These are phyloP conservation scores for Cyberlindnera veronae DNA, from an alignment of 805 yeast species.

Conservation along the genomic window DNA sequence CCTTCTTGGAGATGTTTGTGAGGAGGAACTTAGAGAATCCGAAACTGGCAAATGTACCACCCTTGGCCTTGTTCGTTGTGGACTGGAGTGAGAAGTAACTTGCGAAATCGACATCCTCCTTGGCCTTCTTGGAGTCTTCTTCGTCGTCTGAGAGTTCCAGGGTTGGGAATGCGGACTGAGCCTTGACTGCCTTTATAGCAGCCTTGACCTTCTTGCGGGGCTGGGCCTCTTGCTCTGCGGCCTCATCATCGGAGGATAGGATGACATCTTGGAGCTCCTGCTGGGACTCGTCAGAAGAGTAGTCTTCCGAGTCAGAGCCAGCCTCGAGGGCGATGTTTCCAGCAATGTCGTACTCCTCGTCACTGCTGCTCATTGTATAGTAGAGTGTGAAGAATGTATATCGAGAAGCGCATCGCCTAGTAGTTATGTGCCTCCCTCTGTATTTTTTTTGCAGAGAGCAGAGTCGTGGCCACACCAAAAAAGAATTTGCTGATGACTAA, in stretches of 20 bases:
- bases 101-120: constrained; percentile 45
- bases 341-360: constrained; percentile 59
- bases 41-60: constrained; percentile 85
- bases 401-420: neutral
- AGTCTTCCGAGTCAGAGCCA: constrained; percentile 36
- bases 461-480: neutral
- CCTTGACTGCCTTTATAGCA: constrained; percentile 8
- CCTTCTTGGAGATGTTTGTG: constrained; percentile 72
- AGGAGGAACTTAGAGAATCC: constrained; percentile 76
- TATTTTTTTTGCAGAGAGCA: neutral
- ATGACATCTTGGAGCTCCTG: constrained; percentile 52
- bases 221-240: constrained; percentile 30
- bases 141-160: constrained; percentile 54
- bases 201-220: constrained; percentile 28
- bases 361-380: constrained; percentile 7
- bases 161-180: constrained; percentile 40
- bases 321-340: constrained; percentile 50
- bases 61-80: constrained; percentile 55
- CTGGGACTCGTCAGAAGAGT: constrained; percentile 29
- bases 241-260: constrained; percentile 47
- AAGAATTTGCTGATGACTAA: neutral
- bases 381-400: neutral
- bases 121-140: constrained; percentile 30
- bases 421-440: neutral
- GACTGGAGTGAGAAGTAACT: constrained; percentile 42